Conservation (phyloP, 306 rosid genomes). For the Myrica gale region DNA sequence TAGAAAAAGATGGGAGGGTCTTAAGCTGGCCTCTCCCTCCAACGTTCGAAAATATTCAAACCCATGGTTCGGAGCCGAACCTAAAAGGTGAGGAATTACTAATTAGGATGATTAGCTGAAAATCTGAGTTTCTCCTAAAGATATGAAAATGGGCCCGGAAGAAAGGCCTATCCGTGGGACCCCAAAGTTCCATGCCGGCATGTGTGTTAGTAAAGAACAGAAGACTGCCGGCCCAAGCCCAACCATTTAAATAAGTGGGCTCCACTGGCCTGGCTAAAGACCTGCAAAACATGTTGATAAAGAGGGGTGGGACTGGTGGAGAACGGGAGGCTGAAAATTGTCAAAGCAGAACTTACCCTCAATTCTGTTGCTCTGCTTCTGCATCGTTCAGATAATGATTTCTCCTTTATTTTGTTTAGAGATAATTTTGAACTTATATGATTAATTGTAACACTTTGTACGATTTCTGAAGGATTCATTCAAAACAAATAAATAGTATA, state of each 20-base stretch:
- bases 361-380: neutral
- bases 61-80: constrained; percentile 40
- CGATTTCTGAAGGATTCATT: too few relatives aligned
- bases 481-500: too few relatives aligned
- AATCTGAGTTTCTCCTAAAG: constrained; percentile 9
- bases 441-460: too few relatives aligned
- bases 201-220: constrained; percentile 14
- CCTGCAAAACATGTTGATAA: constrained; percentile 13
- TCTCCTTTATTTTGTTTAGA: too few relatives aligned
- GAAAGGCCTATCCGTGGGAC: constrained; percentile 19
- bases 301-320: neutral
- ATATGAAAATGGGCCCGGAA: constrained; percentile 8
- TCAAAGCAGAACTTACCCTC: neutral
- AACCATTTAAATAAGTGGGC: constrained; percentile 21
- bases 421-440: too few relatives aligned
- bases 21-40: constrained; percentile 37
- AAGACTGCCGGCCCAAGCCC: constrained; percentile 52
- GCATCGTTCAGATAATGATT: too few relatives aligned
- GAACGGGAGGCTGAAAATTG: neutral
- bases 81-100: constrained; percentile 35
- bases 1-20: neutral
- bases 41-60: constrained; percentile 37
- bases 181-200: constrained; percentile 43
- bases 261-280: constrained; percentile 29
- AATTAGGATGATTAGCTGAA: constrained; percentile 13